These are phyloP conservation scores for Ophiocytium majus DNA, from an alignment of 352 stramenopile genomes.

Conservation along the genomic window DNA sequence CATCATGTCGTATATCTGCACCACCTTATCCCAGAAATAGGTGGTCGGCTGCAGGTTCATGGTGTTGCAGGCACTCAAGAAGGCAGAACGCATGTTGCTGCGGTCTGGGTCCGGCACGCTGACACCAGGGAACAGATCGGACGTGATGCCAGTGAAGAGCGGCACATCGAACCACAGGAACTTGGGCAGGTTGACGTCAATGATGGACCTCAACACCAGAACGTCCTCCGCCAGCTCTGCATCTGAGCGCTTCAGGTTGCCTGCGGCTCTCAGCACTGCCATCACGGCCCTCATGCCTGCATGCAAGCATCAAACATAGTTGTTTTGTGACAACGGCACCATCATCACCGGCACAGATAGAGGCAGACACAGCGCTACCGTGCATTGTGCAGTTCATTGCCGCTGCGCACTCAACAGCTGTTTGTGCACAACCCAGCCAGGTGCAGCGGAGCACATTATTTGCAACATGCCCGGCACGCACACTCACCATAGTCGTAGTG, in stretches of 20 bases:
- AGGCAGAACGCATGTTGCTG: constrained; percentile 75
- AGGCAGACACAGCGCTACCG: too few species aligned
- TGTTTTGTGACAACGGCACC: too few species aligned
- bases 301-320: too few species aligned
- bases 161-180: constrained; percentile 90
- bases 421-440: too few species aligned
- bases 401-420: too few species aligned
- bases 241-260: constrained; percentile 81
- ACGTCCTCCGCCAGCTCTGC: constrained; percentile 87
- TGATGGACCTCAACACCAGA: constrained; percentile 82
- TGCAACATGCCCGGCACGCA: background rate
- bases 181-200: constrained; percentile 92
- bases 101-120: constrained; percentile 78
- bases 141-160: constrained; percentile 90
- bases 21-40: constrained; percentile 80
- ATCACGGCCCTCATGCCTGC: constrained; percentile 85
- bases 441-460: too few species aligned
- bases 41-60: constrained; percentile 76
- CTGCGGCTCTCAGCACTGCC: constrained; percentile 85
- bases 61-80: constrained; percentile 76
- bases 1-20: constrained; percentile 92
- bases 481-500: constrained; percentile 84
- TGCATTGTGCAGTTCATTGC: too few species aligned
- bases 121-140: constrained; percentile 88
- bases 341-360: too few species aligned